Conservation (phyloP, 2,329 filamentous ascomycete species). For the Botrytis tulipae region DNA sequence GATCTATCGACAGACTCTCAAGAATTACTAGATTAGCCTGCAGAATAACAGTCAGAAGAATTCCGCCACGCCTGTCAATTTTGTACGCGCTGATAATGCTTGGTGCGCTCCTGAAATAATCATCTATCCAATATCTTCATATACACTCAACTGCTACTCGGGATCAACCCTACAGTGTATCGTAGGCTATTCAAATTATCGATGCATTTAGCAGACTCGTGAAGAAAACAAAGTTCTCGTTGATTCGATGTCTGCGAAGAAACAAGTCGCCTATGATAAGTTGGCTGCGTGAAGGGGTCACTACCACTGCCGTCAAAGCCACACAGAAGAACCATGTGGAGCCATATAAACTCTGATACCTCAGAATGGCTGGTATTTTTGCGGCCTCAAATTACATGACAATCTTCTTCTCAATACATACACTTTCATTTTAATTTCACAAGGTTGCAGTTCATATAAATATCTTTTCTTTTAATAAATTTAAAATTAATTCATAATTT, state of each 20-base stretch:
- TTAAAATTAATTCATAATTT: not conserved
- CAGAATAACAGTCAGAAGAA: not conserved
- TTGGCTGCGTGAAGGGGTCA: not conserved
- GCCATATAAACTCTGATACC: not conserved
- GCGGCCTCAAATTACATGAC: not conserved
- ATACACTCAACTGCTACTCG: not conserved
- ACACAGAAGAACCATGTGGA: not conserved
- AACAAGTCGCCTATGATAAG: not conserved
- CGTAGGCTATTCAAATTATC: not conserved
- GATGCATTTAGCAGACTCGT: accelerated
- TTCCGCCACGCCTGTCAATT: no score
- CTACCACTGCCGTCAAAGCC: not conserved
- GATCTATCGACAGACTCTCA: not conserved
- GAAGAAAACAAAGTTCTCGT: not conserved
- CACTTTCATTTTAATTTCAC: not conserved
- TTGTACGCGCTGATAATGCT: not conserved
- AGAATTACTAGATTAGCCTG: not conserved
- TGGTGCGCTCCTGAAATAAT: not conserved
- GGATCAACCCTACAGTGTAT: not conserved
- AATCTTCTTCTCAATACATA: not conserved
- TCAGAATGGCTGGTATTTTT: not conserved
- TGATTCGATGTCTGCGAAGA: not conserved
- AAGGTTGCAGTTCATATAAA: not conserved
- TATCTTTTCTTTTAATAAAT: not conserved
- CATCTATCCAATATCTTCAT: not conserved